These are phyloP conservation scores for Sporobolomyces roseus DNA, from an alignment of 768 basidiomycete species.

Conservation along the genomic window DNA sequence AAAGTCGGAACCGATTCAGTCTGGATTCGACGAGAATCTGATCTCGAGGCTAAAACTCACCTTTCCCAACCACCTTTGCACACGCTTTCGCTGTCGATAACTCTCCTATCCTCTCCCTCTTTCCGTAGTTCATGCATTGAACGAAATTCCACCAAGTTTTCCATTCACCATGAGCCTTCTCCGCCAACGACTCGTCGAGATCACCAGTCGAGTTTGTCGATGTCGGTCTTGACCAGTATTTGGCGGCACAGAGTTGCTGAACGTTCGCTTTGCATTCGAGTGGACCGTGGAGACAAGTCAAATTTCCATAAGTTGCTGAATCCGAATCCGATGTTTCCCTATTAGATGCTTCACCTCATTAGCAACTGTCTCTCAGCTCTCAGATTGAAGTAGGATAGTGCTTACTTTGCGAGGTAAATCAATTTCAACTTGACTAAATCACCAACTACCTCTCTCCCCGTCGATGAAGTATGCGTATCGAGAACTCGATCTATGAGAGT, in stretches of 20 bases:
- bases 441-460: slow-evolving; percentile 51
- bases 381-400: background rate
- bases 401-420: slow-evolving; percentile 71
- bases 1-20: background rate
- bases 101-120: slow-evolving; percentile 60
- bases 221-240: slow-evolving; percentile 54
- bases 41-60: slow-evolving; percentile 40
- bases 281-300: slow-evolving; percentile 69
- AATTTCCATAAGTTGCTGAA: slow-evolving; percentile 64
- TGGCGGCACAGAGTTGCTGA: slow-evolving; percentile 70
- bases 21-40: background rate
- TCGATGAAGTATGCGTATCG: slow-evolving; percentile 36
- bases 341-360: background rate
- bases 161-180: slow-evolving; percentile 32
- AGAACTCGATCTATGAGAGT: slow-evolving; percentile 69
- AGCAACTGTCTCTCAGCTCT: background rate
- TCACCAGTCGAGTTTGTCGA: background rate
- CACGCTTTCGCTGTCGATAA: slow-evolving; percentile 65
- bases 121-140: slow-evolving; percentile 69
- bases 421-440: slow-evolving; percentile 66
- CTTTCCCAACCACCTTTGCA: slow-evolving; percentile 60
- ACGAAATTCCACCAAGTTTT: slow-evolving; percentile 75
- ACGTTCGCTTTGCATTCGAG: slow-evolving; percentile 83
- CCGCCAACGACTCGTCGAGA: background rate
- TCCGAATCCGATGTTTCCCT: slow-evolving; percentile 5